Percentiles rank a stretch among this genome's conserved stretches.
phyloP scores from a whole-genome alignment of 2,329 filamentous ascomycete genomes.

The Elsinoe fawcettii region DNA sequence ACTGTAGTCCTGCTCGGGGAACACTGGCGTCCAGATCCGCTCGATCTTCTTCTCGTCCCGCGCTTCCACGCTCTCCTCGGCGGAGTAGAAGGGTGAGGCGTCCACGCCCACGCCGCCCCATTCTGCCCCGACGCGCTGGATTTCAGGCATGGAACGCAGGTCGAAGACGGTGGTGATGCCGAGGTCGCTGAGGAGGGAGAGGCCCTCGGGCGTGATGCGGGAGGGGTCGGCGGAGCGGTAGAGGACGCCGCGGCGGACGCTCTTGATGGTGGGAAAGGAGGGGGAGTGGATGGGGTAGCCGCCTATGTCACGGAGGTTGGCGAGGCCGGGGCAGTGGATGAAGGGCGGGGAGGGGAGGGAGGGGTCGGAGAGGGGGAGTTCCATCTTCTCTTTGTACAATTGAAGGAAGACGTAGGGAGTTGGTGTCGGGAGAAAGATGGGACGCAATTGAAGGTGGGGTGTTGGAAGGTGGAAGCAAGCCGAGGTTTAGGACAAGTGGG shows the following conservation, averaged over 20 bases:
- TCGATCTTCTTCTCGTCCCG: slow-evolving; percentile 37
- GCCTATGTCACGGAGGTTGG: slow-evolving; percentile 62
- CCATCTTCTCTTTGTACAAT: neutral
- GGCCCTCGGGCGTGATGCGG: slow-evolving; percentile 47
- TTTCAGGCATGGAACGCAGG: slow-evolving; percentile 55
- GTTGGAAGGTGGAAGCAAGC: neutral
- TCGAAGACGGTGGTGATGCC: slow-evolving; percentile 62
- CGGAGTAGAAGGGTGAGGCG: slow-evolving; percentile 22
- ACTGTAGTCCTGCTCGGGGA: slow-evolving; percentile 51
- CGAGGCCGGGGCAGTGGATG: slow-evolving; percentile 47
- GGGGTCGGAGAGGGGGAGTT: slow-evolving; percentile 15
- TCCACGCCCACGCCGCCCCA: slow-evolving; percentile 26
- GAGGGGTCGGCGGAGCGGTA: slow-evolving; percentile 65
- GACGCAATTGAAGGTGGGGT: neutral
- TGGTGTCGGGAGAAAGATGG: neutral
- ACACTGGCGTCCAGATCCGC: slow-evolving; percentile 58
- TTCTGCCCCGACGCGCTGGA: slow-evolving; percentile 38
- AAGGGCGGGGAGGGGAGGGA: slow-evolving; percentile 26
- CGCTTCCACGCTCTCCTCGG: slow-evolving; percentile 27
- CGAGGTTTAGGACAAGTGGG: neutral
- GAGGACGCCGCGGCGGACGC: slow-evolving; percentile 47
- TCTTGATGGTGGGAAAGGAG: slow-evolving; percentile 31
- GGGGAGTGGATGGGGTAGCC: slow-evolving; percentile 38
- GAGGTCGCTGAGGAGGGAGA: slow-evolving; percentile 44
- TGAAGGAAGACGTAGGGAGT: neutral